Percentiles rank a stretch among this genome's conserved stretches.
Evolutionary conservation across 208 protist species (phyloP).

Genomic region (Wallacemonas collosoma): DNA sequence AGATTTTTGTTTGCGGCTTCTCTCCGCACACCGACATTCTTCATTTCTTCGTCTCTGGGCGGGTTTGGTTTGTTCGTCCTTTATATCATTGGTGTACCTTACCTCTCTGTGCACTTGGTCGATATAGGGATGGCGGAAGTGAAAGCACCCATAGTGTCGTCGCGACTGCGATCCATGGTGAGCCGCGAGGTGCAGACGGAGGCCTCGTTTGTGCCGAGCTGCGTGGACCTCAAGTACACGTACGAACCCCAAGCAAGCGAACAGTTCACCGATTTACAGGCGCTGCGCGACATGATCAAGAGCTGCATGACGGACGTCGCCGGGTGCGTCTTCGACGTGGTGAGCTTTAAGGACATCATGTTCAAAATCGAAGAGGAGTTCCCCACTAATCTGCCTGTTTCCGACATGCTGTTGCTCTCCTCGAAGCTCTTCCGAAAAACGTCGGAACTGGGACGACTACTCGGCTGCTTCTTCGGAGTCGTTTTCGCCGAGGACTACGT

Average conservation of each 20-base stretch:
- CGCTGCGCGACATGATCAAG: slow-evolving; percentile 75
- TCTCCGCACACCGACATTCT: too few species aligned
- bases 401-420: slow-evolving; percentile 84
- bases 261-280: slow-evolving; percentile 70
- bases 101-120: too few species aligned
- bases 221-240: slow-evolving; percentile 40
- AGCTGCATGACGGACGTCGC: slow-evolving; percentile 69
- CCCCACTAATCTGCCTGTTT: slow-evolving; percentile 70
- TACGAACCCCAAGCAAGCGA: slow-evolving; percentile 71
- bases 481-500: slow-evolving; percentile 82
- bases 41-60: too few species aligned
- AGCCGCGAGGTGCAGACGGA: slow-evolving; percentile 81
- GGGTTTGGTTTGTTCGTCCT: too few species aligned
- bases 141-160: neutral
- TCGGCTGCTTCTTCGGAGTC: slow-evolving; percentile 89
- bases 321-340: slow-evolving; percentile 83
- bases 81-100: too few species aligned
- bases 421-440: slow-evolving; percentile 88
- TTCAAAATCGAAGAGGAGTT: slow-evolving; percentile 80
- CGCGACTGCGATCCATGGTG: slow-evolving; percentile 18
- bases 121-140: slow-evolving; percentile 1
- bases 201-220: slow-evolving; percentile 66
- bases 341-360: slow-evolving; percentile 89
- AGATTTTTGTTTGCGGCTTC: too few species aligned
- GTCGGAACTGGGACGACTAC: slow-evolving; percentile 70